Evolutionary conservation across 768 basidiomycete species (phyloP).

Genomic region (Kwoniella mangroviensis): DNA sequence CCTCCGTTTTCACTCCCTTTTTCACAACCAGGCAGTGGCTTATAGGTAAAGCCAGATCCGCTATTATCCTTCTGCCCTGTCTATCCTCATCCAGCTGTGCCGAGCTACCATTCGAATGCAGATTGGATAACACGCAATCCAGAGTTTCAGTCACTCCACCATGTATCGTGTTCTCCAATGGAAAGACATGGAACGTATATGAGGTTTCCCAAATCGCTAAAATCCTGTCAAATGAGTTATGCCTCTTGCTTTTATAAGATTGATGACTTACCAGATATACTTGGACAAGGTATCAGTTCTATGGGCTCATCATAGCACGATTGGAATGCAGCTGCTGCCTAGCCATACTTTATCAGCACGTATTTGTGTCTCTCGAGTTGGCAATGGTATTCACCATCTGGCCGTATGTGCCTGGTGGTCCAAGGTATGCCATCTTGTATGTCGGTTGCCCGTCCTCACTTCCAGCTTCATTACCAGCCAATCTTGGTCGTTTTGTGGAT

Average conservation of each 20-base stretch:
- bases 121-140: constrained; percentile 34
- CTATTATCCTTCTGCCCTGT: constrained; percentile 33
- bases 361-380: background rate
- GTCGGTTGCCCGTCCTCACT: background rate
- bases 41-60: constrained; percentile 41
- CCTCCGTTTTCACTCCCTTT: constrained; percentile 36
- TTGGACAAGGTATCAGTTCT: constrained; percentile 39
- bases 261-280: constrained; percentile 35
- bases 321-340: constrained; percentile 39
- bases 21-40: constrained; percentile 48
- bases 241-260: background rate
- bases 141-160: constrained; percentile 54
- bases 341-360: constrained; percentile 2
- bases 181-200: constrained; percentile 46
- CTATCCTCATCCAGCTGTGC: background rate
- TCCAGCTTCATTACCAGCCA: background rate
- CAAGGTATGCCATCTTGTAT: constrained; percentile 43
- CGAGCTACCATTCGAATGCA: background rate
- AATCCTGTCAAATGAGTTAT: background rate
- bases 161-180: constrained; percentile 54
- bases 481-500: constrained; percentile 4
- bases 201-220: constrained; percentile 16
- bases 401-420: constrained; percentile 50
- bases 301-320: constrained; percentile 11
- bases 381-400: constrained; percentile 39